Evolutionary conservation across 2,329 filamentous ascomycete genomes (phyloP).

Genomic region (Trichoderma hamatum): DNA sequence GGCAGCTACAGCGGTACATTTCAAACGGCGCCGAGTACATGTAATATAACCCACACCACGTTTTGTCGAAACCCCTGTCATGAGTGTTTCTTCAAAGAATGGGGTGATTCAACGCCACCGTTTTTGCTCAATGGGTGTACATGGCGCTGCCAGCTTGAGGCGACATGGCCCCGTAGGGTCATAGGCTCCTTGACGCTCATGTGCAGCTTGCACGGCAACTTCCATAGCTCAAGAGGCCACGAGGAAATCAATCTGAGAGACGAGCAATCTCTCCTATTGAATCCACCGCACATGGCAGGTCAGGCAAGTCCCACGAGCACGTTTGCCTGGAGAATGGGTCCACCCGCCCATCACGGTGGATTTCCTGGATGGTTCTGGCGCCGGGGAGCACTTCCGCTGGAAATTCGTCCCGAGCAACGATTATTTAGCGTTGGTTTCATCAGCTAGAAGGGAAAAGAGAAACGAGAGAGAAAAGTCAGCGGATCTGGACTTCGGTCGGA

Average conservation of each 20-base stretch:
- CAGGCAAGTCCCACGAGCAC: neutral
- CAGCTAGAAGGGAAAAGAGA: neutral
- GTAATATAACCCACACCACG: constrained; percentile 1
- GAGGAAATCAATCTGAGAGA: neutral
- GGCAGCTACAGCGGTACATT: neutral
- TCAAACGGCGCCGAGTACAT: neutral
- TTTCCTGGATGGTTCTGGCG: constrained; percentile 23
- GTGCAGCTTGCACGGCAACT: neutral
- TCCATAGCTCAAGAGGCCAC: neutral
- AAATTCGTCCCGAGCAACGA: constrained; percentile 10
- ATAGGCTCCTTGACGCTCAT: neutral
- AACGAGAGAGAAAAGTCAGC: constrained; percentile 1
- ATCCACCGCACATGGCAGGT: neutral
- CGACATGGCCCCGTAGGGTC: neutral
- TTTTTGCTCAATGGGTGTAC: neutral
- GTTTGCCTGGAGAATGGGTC: constrained; percentile 9
- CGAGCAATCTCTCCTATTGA: constrained; percentile 11
- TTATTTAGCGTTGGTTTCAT: neutral
- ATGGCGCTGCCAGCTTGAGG: neutral
- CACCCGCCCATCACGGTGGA: constrained; percentile 3
- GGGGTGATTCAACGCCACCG: neutral
- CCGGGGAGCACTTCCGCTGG: constrained; percentile 41
- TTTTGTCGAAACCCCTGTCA: constrained; percentile 3
- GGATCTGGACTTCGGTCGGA: neutral
- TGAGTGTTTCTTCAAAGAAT: neutral